These are phyloP conservation scores for Aspergillus cristatus DNA, from an alignment of 495 filamentous ascomycete genomes.

Conservation along the genomic window DNA sequence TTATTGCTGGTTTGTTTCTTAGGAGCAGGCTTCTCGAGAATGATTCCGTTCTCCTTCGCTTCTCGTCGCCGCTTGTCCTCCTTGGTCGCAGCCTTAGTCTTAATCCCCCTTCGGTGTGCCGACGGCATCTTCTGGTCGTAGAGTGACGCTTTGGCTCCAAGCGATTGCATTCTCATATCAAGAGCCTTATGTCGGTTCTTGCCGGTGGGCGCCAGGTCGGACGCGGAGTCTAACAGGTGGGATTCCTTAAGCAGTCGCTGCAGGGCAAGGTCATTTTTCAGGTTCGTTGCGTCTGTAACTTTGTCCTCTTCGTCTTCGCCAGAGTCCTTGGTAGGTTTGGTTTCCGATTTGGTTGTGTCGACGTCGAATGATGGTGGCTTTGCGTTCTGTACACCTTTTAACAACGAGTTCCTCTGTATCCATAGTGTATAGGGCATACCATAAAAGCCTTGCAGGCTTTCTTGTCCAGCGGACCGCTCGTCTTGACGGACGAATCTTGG, in stretches of 20 bases:
- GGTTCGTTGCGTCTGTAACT: conserved; percentile 47
- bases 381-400: conserved; percentile 19
- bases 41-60: conserved; percentile 82
- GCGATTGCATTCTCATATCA: conserved; percentile 68
- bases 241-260: conserved; percentile 87
- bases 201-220: conserved; percentile 52
- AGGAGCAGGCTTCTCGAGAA: conserved; percentile 61
- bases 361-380: conserved; percentile 43
- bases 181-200: conserved; percentile 64
- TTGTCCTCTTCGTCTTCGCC: conserved; percentile 39
- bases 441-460: conserved; percentile 70
- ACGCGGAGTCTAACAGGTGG: conserved; percentile 68
- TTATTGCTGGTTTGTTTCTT: conserved; percentile 30
- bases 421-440: conserved; percentile 34
- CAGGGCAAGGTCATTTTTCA: conserved; percentile 88
- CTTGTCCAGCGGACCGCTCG: conserved; percentile 42
- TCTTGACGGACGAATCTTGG: conserved; percentile 24
- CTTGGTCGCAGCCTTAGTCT: conserved; percentile 47
- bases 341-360: conserved; percentile 18
- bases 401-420: neutral
- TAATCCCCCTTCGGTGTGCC: conserved; percentile 68
- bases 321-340: conserved; percentile 24
- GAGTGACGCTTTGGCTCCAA: conserved; percentile 70
- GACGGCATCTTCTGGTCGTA: conserved; percentile 77
- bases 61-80: conserved; percentile 66